Conservation (phyloP, 2,329 filamentous ascomycete genomes). For the Sporothrix pseudoabietina region DNA sequence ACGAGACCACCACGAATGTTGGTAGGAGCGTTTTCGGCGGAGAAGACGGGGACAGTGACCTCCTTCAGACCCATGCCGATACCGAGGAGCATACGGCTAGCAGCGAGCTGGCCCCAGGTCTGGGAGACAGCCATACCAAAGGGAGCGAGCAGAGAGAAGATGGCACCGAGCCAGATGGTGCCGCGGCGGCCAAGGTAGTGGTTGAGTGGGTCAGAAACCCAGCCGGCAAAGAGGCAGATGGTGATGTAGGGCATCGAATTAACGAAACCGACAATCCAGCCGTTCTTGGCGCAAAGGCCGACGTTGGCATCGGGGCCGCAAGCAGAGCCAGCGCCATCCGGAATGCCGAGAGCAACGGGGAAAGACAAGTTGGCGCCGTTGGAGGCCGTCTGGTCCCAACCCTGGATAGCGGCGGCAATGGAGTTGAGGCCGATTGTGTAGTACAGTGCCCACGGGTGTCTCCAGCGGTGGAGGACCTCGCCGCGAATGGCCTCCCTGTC, state of each 20-base stretch:
- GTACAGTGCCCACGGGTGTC: conserved; percentile 62
- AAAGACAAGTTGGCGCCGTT: conserved; percentile 67
- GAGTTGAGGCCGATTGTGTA: conserved; percentile 69
- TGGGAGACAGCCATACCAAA: conserved; percentile 72
- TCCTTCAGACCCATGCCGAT: conserved; percentile 76
- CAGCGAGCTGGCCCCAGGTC: conserved; percentile 71
- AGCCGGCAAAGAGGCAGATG: conserved; percentile 51
- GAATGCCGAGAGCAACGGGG: conserved; percentile 56
- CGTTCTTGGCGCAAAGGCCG: conserved; percentile 49
- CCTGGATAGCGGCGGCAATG: conserved; percentile 69
- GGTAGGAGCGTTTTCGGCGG: conserved; percentile 72
- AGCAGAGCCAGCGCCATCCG: conserved; percentile 36
- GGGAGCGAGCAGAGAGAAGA: conserved; percentile 68
- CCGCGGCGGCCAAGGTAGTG: conserved; percentile 49
- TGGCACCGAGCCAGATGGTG: conserved; percentile 74
- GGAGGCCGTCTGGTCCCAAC: conserved; percentile 66
- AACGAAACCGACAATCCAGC: conserved; percentile 63
- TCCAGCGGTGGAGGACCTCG: conserved; percentile 62
- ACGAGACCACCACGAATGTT: conserved; percentile 72
- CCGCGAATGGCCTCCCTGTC: conserved; percentile 61
- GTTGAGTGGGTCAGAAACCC: conserved; percentile 64
- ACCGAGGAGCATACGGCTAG: conserved; percentile 69
- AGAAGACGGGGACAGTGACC: conserved; percentile 69
- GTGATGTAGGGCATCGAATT: conserved; percentile 54
- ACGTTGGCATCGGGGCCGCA: conserved; percentile 43